A percentile compares a stretch with the other conserved stretches of the same genome.
These are phyloP conservation scores for Spinacia oleracea DNA, from an alignment of 179 eudicot genomes.

Conservation along the genomic window DNA sequence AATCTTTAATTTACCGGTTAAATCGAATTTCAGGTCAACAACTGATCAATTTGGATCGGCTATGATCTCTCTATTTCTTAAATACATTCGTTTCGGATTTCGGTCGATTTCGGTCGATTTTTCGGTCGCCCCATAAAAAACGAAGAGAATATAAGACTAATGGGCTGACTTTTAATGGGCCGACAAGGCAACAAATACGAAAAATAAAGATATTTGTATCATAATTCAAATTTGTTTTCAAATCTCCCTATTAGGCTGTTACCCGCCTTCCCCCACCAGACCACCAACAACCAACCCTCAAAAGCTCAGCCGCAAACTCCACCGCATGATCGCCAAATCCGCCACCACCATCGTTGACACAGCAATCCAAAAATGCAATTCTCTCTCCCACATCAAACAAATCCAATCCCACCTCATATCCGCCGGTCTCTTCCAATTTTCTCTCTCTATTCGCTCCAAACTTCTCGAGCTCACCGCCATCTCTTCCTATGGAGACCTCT, in stretches of 20 bases:
- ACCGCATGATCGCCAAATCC: constrained; percentile 30
- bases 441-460: constrained; percentile 43
- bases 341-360: constrained; percentile 31
- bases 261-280: not conserved
- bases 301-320: constrained; percentile 5
- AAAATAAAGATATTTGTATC: no score
- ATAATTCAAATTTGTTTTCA: not conserved
- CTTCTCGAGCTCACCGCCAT: constrained; percentile 63
- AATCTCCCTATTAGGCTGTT: not conserved
- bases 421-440: constrained; percentile 51
- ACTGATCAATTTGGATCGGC: no score
- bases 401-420: constrained; percentile 61
- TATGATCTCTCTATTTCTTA: no score
- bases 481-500: constrained; percentile 46
- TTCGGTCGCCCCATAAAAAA: no score
- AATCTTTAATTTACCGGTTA: no score
- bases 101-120: no score
- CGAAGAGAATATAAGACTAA: no score
- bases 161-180: no score
- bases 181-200: no score
- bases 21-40: no score
- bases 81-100: no score
- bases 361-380: constrained; percentile 48
- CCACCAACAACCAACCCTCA: not conserved
- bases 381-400: constrained; percentile 57